A percentile compares a stretch with the other conserved stretches of the same genome.
phyloP scores from a whole-genome alignment of 768 basidiomycete species.

The Auricularia auricula-judae region DNA sequence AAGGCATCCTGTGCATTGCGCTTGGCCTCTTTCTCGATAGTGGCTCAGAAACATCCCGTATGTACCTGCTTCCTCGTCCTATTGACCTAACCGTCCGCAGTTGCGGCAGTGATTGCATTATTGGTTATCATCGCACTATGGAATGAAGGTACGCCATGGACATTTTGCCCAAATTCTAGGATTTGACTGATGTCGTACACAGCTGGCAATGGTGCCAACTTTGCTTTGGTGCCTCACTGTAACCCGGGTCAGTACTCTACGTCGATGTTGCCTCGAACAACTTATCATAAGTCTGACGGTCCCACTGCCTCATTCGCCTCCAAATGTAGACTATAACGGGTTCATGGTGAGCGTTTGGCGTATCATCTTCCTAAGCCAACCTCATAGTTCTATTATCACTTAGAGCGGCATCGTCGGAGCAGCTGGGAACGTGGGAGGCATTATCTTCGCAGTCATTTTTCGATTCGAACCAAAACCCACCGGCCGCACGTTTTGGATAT shows the following conservation, averaged over 20 bases:
- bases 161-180: background rate
- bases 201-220: conserved; percentile 34
- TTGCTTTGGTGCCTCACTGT: conserved; percentile 40
- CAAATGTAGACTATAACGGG: conserved; percentile 19
- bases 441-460: conserved; percentile 38
- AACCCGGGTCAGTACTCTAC: conserved; percentile 25
- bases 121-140: conserved; percentile 27
- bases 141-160: conserved; percentile 24
- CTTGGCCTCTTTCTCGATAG: conserved; percentile 34
- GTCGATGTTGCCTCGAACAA: no score
- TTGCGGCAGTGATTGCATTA: conserved; percentile 26
- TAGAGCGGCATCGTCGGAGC: conserved; percentile 27
- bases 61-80: conserved; percentile 6
- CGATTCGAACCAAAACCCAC: conserved; percentile 29
- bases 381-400: background rate
- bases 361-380: background rate
- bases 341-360: conserved; percentile 19
- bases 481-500: conserved; percentile 38
- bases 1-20: conserved; percentile 33
- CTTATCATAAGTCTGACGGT: no score
- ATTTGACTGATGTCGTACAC: background rate
- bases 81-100: conserved; percentile 8
- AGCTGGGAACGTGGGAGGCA: conserved; percentile 33
- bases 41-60: conserved; percentile 13
- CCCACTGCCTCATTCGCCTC: background rate